These are phyloP conservation scores for Neopestalotiopsis clavispora DNA, from an alignment of 2,329 filamentous ascomycete genomes.

Conservation along the genomic window DNA sequence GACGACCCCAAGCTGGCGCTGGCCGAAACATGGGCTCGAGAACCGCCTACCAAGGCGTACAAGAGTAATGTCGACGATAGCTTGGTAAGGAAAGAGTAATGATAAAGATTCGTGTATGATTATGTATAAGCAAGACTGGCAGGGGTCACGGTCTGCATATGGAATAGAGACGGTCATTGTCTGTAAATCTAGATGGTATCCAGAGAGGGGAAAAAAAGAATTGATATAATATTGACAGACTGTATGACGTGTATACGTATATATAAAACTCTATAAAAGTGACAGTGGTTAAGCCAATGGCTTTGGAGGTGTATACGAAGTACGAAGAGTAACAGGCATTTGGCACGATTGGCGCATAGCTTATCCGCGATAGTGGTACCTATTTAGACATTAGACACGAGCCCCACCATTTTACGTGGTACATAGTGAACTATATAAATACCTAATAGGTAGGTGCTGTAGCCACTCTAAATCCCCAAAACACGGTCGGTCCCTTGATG, in stretches of 20 bases:
- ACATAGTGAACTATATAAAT: no score
- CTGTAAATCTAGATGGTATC: no score
- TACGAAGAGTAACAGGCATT: not conserved
- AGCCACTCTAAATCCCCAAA: not conserved
- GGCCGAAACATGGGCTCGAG: conserved; percentile 78
- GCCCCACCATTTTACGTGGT: no score
- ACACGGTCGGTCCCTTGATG: not conserved
- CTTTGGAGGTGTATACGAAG: not conserved
- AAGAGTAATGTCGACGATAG: conserved; percentile 61
- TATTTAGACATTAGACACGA: no score
- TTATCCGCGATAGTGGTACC: conserved; percentile 23
- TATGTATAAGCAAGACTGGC: not conserved
- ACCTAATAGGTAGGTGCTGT: not conserved
- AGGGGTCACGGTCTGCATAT: not conserved
- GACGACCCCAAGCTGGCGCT: conserved; percentile 78
- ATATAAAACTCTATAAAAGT: no score
- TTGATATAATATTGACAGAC: no score
- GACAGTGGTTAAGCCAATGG: not conserved
- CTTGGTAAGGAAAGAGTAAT: conserved; percentile 42
- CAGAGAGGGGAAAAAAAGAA: no score
- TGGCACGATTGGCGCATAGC: not conserved
- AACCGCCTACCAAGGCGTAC: conserved; percentile 52
- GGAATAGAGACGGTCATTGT: not conserved
- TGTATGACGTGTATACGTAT: no score
- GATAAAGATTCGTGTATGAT: not conserved